A percentile compares a stretch with the other conserved stretches of the same genome.
Conservation (phyloP, 1,284 basidiomycete species). For the Cutaneotrichosporon dermatis region DNA sequence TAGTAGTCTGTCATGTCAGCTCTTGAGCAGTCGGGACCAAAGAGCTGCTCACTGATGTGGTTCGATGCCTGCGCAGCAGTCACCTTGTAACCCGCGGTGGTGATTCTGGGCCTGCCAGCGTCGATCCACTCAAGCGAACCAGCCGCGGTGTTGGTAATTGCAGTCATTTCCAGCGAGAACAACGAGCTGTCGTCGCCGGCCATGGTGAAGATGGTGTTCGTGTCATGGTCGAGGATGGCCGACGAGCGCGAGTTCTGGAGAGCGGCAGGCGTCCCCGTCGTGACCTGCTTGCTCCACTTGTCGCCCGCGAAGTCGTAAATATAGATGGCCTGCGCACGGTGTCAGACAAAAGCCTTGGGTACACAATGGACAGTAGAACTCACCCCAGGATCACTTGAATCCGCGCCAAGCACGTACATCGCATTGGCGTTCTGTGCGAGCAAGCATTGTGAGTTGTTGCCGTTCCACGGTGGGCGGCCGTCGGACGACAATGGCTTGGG, state of each 20-base stretch:
- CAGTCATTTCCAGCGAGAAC: conserved; percentile 64
- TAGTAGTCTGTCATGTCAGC: conserved; percentile 58
- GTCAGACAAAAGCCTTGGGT: not conserved
- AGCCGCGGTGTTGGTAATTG: conserved; percentile 57
- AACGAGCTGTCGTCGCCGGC: conserved; percentile 23
- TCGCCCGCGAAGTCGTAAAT: conserved; percentile 45
- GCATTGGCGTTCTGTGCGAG: conserved; percentile 51
- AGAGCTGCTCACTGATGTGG: conserved; percentile 39
- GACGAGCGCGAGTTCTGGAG: conserved; percentile 42
- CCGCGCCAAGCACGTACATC: conserved; percentile 72
- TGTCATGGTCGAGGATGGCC: conserved; percentile 79
- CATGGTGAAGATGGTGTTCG: conserved; percentile 65
- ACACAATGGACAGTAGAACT: conserved; percentile 10
- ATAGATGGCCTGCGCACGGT: conserved; percentile 34
- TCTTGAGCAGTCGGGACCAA: not conserved
- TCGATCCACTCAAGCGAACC: conserved; percentile 60
- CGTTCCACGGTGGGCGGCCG: conserved; percentile 48
- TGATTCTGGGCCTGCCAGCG: conserved; percentile 57
- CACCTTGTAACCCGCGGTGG: conserved; percentile 41
- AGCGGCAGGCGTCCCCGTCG: conserved; percentile 35
- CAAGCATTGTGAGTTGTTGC: conserved; percentile 46
- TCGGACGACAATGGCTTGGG: conserved; percentile 31
- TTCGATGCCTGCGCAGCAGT: conserved; percentile 43
- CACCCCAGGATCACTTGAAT: conserved; percentile 60
- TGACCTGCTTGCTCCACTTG: conserved; percentile 47